Conservation (phyloP, 2,329 filamentous ascomycete genomes). For the Pseudogymnoascus sp. region DNA sequence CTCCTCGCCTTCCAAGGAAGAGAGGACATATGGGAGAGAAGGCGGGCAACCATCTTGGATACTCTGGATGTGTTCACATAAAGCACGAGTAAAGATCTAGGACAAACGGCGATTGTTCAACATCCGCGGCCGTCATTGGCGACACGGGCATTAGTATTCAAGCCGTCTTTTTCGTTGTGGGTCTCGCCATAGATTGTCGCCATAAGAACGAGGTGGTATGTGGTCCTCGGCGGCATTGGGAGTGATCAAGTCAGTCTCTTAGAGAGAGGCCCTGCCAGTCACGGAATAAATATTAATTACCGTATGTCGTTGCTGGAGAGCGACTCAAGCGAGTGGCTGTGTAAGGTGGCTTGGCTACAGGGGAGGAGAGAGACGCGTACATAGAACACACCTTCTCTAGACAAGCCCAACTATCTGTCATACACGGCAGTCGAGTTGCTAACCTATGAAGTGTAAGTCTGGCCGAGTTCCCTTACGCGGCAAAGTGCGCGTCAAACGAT, state of each 20-base stretch:
- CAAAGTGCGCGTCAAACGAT: no score
- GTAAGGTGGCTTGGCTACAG: slow-evolving; percentile 18
- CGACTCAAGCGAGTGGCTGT: slow-evolving; percentile 18
- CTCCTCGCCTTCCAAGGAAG: slow-evolving; percentile 55
- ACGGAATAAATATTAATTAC: slow-evolving; percentile 14
- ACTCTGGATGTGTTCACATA: slow-evolving; percentile 40
- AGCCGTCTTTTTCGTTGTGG: slow-evolving; percentile 32
- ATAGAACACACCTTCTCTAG: background rate
- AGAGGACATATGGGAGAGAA: slow-evolving; percentile 63
- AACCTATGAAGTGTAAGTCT: no score
- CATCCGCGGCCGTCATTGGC: slow-evolving; percentile 53
- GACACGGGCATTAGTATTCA: slow-evolving; percentile 29
- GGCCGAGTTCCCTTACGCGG: no score
- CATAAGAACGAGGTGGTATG: slow-evolving; percentile 35
- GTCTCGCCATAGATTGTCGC: slow-evolving; percentile 35
- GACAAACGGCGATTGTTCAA: slow-evolving; percentile 46
- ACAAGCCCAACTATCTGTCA: background rate
- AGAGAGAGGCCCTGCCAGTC: slow-evolving; percentile 20
- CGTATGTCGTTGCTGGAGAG: slow-evolving; percentile 11
- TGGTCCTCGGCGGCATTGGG: slow-evolving; percentile 23
- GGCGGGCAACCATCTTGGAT: background rate
- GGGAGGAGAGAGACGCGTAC: background rate
- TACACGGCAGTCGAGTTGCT: no score
- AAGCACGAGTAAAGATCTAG: slow-evolving; percentile 58
- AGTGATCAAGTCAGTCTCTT: slow-evolving; percentile 24